Evolutionary conservation across 2,329 filamentous ascomycete genomes (phyloP).

Genomic region (Whalleya microplaca): DNA sequence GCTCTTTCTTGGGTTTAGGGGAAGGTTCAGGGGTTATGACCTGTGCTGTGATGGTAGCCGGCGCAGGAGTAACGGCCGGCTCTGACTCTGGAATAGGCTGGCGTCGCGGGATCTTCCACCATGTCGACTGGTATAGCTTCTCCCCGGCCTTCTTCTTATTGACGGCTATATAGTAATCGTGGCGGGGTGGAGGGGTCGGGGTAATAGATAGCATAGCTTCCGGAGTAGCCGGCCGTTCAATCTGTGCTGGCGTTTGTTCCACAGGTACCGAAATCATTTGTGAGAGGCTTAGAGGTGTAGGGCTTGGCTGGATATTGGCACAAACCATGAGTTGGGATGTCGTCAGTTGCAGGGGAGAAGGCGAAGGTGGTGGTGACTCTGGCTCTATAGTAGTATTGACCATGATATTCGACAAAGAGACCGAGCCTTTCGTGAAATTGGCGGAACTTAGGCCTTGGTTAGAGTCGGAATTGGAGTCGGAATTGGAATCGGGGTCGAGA

Average conservation of each 20-base stretch:
- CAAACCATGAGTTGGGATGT: not conserved
- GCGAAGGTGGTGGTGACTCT: not conserved
- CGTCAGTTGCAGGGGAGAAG: not conserved
- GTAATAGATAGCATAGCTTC: not conserved
- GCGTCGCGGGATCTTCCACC: too few species aligned
- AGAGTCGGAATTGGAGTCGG: too few species aligned
- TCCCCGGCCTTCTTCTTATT: too few species aligned
- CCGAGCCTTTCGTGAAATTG: not conserved
- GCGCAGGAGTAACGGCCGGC: not conserved
- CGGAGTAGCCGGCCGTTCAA: not conserved
- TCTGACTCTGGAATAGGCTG: not conserved
- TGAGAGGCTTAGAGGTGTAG: too few species aligned
- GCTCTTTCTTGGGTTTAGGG: too few species aligned
- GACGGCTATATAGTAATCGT: too few species aligned
- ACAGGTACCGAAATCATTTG: not conserved
- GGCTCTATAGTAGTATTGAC: not conserved
- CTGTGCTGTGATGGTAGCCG: not conserved
- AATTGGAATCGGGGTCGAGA: not conserved
- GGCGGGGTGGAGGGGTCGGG: too few species aligned
- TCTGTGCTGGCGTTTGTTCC: not conserved
- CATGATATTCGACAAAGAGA: not conserved
- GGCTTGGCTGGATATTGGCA: not conserved
- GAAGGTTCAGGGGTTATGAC: not conserved
- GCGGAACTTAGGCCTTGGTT: not conserved
- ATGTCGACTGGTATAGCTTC: too few species aligned